Conservation (phyloP, 2,329 filamentous ascomycete species). For the Aphanoascus verrucosus region DNA sequence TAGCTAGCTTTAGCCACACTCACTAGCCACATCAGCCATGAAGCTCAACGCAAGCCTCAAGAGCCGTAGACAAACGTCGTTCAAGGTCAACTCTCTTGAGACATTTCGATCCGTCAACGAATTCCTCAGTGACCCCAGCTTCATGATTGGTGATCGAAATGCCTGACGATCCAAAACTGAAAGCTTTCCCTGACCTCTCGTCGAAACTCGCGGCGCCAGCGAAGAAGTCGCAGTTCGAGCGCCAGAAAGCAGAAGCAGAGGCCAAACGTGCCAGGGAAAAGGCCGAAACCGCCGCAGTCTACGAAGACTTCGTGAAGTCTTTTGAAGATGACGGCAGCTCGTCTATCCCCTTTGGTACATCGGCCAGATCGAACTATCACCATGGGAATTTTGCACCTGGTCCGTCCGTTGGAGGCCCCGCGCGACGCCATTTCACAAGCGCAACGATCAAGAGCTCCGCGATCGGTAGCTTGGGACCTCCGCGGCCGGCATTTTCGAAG, state of each 20-base stretch:
- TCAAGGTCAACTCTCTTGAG: not conserved
- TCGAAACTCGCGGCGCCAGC: conserved; percentile 68
- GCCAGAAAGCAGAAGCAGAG: conserved; percentile 78
- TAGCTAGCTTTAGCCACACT: too few species aligned
- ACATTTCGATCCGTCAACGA: not conserved
- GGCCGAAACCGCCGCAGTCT: conserved; percentile 76
- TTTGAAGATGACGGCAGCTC: conserved; percentile 38
- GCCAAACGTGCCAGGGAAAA: conserved; percentile 75
- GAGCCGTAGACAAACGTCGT: too few species aligned
- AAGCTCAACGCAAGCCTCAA: too few species aligned
- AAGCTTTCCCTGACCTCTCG: conserved; percentile 57
- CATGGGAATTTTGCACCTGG: conserved; percentile 26
- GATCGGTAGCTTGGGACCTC: conserved; percentile 39
- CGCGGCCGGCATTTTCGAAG: conserved; percentile 31
- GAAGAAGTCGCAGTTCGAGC: conserved; percentile 80
- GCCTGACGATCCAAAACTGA: conserved; percentile 31
- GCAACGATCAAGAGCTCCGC: conserved; percentile 40
- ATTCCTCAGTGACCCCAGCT: not conserved
- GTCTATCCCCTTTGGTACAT: conserved; percentile 14
- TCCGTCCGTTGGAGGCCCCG: conserved; percentile 30
- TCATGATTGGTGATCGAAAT: conserved; percentile 18
- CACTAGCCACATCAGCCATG: too few species aligned
- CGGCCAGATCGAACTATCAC: conserved; percentile 21
- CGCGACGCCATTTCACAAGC: conserved; percentile 53
- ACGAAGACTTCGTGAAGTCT: conserved; percentile 76